Evolutionary conservation across 1,284 basidiomycete species (phyloP).

Genomic region (Pholiota adiposa): DNA sequence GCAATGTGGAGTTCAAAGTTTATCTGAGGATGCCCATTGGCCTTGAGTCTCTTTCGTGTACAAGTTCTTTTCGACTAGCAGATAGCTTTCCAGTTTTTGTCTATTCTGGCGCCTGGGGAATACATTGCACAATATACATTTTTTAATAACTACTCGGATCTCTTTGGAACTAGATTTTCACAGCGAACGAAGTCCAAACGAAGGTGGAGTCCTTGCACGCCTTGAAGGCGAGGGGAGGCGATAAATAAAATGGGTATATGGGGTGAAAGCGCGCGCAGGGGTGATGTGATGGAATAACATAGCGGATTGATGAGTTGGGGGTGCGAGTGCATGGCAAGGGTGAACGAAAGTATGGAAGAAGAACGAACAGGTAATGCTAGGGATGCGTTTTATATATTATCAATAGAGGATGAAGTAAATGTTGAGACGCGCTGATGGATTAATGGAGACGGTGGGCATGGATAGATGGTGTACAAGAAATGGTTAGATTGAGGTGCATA

Average conservation of each 20-base stretch:
- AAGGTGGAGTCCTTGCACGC: background rate
- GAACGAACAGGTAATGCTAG: slow-evolving; percentile 6
- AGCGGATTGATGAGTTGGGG: slow-evolving; percentile 5
- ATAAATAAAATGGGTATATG: slow-evolving; percentile 20
- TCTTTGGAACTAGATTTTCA: slow-evolving; percentile 5
- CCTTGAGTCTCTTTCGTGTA: background rate
- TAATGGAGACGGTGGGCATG: background rate
- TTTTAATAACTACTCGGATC: slow-evolving; percentile 14
- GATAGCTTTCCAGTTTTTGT: slow-evolving; percentile 2
- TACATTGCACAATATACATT: slow-evolving; percentile 21
- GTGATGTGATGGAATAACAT: slow-evolving; percentile 1
- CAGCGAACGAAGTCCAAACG: background rate
- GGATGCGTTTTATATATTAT: background rate
- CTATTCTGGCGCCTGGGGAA: slow-evolving; percentile 7
- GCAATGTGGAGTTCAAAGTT: slow-evolving; percentile 55
- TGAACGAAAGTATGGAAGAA: slow-evolving; percentile 9
- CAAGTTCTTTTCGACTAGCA: background rate
- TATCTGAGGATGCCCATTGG: slow-evolving; percentile 32
- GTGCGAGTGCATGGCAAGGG: slow-evolving; percentile 1
- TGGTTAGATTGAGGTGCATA: slow-evolving; percentile 11
- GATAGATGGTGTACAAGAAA: slow-evolving; percentile 14
- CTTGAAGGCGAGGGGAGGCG: slow-evolving; percentile 8
- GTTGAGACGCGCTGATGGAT: slow-evolving; percentile 1
- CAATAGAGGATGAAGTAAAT: background rate
- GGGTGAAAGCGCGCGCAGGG: background rate